A percentile compares a stretch with the other conserved stretches of the same genome.
phyloP scores from a whole-genome alignment of 208 protist genomes.

The Novymonas esmeraldas region DNA sequence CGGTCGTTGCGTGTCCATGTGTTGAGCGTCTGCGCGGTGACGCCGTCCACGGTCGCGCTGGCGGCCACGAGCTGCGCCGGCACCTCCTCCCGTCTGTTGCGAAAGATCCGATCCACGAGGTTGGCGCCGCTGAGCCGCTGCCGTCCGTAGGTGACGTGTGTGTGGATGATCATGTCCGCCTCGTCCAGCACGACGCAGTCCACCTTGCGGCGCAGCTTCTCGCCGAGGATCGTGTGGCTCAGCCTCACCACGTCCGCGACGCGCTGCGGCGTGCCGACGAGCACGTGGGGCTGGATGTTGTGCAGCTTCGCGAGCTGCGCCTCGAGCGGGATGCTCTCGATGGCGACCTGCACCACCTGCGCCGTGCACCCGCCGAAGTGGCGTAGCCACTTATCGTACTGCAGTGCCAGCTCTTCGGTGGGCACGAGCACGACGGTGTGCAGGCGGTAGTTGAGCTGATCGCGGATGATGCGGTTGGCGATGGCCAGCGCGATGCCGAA shows the following conservation, averaged over 20 bases:
- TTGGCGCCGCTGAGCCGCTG: slow-evolving; percentile 61
- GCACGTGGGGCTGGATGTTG: slow-evolving; percentile 90
- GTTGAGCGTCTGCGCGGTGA: slow-evolving; percentile 86
- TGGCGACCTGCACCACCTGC: slow-evolving; percentile 80
- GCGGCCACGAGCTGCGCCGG: slow-evolving; percentile 86
- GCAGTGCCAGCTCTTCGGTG: slow-evolving; percentile 83
- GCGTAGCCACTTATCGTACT: slow-evolving; percentile 91
- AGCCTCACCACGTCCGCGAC: slow-evolving; percentile 73
- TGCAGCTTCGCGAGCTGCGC: slow-evolving; percentile 80
- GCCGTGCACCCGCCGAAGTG: slow-evolving; percentile 81
- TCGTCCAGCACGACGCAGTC: slow-evolving; percentile 92
- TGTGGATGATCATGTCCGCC: slow-evolving; percentile 75
- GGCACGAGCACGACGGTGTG: slow-evolving; percentile 89
- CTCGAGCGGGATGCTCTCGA: slow-evolving; percentile 79
- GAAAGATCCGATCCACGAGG: slow-evolving; percentile 84
- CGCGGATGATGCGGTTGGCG: slow-evolving; percentile 82
- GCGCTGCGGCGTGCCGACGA: slow-evolving; percentile 87
- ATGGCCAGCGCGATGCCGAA: slow-evolving; percentile 89
- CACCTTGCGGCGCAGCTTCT: slow-evolving; percentile 88
- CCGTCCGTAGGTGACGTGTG: slow-evolving; percentile 23
- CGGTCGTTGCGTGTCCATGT: slow-evolving; percentile 89
- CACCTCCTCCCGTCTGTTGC: slow-evolving; percentile 74
- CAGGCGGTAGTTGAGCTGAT: slow-evolving; percentile 87
- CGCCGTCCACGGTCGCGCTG: slow-evolving; percentile 85
- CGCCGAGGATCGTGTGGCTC: slow-evolving; percentile 71